Evolutionary conservation across 2,329 filamentous ascomycete genomes (phyloP).

Genomic region (Aspergillus hortae): DNA sequence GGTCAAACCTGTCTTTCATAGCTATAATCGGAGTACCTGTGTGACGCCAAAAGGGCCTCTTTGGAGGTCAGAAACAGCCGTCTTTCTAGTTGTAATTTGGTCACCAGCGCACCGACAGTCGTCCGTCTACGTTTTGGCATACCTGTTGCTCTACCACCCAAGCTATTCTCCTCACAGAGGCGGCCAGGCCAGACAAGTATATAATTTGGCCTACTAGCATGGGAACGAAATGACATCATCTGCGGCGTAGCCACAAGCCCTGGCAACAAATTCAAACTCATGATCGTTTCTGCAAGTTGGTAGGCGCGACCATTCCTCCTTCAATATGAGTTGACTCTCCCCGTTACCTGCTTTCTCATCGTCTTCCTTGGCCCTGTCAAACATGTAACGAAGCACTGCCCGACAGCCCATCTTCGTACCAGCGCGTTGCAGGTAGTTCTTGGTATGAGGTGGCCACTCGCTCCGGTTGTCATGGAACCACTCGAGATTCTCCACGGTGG

Average conservation of each 20-base stretch:
- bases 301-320: slow-evolving; percentile 18
- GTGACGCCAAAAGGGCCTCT: too few relatives aligned
- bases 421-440: slow-evolving; percentile 27
- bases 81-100: too few relatives aligned
- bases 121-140: too few relatives aligned
- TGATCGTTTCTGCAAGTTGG: slow-evolving; percentile 34
- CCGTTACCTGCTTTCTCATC: slow-evolving; percentile 29
- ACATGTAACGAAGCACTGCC: slow-evolving; percentile 22
- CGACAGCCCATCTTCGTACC: slow-evolving; percentile 23
- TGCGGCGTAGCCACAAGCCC: slow-evolving; percentile 19
- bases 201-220: not conserved
- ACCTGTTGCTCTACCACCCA: too few relatives aligned
- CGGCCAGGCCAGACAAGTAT: too few relatives aligned
- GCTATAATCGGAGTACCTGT: too few relatives aligned
- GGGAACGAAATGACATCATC: slow-evolving; percentile 7
- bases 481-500: slow-evolving; percentile 22
- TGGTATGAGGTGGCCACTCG: slow-evolving; percentile 28
- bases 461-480: slow-evolving; percentile 14
- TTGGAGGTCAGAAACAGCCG: too few relatives aligned
- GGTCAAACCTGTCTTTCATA: too few relatives aligned
- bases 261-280: slow-evolving; percentile 33
- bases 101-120: too few relatives aligned
- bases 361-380: slow-evolving; percentile 22
- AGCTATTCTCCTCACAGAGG: too few relatives aligned
- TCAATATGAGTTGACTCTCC: slow-evolving; percentile 13